phyloP scores from a whole-genome alignment of 176 grass and related monocot species.

The Carex parvula region DNA sequence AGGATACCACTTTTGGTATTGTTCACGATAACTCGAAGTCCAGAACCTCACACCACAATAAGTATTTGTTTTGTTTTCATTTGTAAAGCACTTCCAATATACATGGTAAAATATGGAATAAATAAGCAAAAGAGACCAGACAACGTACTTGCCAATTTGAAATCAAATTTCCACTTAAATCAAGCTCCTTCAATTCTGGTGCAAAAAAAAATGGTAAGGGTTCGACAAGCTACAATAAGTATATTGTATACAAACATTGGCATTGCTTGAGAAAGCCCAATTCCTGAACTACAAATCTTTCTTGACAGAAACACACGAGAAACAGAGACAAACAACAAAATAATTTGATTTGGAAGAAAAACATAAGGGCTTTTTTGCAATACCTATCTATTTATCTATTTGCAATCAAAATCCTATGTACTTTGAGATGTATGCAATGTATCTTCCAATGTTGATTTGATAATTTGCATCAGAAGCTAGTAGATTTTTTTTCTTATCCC shows the following conservation, averaged over 20 bases:
- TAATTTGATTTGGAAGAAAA: not conserved
- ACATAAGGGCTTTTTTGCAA: not conserved
- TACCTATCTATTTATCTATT: not conserved
- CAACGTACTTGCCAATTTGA: constrained; percentile 75
- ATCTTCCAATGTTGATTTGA: not conserved
- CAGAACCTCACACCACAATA: not conserved
- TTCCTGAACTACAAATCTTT: not conserved
- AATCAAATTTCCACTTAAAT: constrained; percentile 93
- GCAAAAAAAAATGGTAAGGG: constrained; percentile 18
- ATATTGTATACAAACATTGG: not conserved
- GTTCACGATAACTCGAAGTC: not conserved
- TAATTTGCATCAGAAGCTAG: not conserved
- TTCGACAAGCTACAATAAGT: not conserved
- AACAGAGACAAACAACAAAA: not conserved
- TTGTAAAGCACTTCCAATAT: not conserved
- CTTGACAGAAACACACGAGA: not conserved
- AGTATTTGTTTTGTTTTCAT: not conserved
- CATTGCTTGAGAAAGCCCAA: not conserved
- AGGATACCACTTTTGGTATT: not conserved
- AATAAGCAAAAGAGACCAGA: constrained; percentile 1
- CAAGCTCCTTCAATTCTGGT: constrained; percentile 80
- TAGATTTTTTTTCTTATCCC: not conserved
- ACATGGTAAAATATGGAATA: not conserved
- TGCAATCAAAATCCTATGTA: not conserved
- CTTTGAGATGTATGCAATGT: not conserved